Conservation (phyloP, 306 rosid genomes). For the Cucurbita argyrosperma region DNA sequence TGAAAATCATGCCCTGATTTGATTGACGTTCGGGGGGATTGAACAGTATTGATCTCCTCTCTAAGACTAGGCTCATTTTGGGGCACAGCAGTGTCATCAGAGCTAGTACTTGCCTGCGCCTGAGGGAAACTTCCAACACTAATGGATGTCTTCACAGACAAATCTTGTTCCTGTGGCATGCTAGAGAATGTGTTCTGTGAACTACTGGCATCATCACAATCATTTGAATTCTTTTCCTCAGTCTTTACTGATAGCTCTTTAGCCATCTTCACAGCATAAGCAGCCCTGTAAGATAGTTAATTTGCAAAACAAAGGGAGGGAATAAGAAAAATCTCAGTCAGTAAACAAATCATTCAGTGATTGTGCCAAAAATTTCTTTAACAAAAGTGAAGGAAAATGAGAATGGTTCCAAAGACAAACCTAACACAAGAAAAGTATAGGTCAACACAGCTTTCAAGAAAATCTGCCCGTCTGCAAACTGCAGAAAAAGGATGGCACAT, state of each 20-base stretch:
- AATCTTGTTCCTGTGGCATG: slow-evolving; percentile 75
- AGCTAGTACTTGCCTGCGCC: slow-evolving; percentile 78
- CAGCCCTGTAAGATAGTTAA: slow-evolving; percentile 55
- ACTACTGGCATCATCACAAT: slow-evolving; percentile 73
- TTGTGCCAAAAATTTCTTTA: not conserved
- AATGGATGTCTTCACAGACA: slow-evolving; percentile 71
- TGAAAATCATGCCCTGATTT: slow-evolving; percentile 30
- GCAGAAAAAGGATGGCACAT: slow-evolving; percentile 85
- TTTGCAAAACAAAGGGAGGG: not conserved
- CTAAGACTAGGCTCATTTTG: slow-evolving; percentile 30
- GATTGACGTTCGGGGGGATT: slow-evolving; percentile 26
- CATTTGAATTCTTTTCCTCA: slow-evolving; percentile 62
- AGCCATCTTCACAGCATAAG: slow-evolving; percentile 84
- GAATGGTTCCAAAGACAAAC: slow-evolving; percentile 31
- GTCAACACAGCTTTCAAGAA: slow-evolving; percentile 92
- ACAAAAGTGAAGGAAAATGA: not conserved
- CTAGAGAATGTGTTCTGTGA: slow-evolving; percentile 85
- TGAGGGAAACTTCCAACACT: slow-evolving; percentile 91
- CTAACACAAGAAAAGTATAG: slow-evolving; percentile 95
- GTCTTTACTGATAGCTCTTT: slow-evolving; percentile 74
- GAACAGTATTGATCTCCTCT: slow-evolving; percentile 21
- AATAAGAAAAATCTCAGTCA: not conserved
- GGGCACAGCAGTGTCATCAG: slow-evolving; percentile 52
- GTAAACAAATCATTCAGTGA: not conserved
- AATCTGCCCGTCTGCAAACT: slow-evolving; percentile 78